phyloP scores from a whole-genome alignment of 371 early-diverging fungal genomes.

The Syncephalastrum contaminatum region DNA sequence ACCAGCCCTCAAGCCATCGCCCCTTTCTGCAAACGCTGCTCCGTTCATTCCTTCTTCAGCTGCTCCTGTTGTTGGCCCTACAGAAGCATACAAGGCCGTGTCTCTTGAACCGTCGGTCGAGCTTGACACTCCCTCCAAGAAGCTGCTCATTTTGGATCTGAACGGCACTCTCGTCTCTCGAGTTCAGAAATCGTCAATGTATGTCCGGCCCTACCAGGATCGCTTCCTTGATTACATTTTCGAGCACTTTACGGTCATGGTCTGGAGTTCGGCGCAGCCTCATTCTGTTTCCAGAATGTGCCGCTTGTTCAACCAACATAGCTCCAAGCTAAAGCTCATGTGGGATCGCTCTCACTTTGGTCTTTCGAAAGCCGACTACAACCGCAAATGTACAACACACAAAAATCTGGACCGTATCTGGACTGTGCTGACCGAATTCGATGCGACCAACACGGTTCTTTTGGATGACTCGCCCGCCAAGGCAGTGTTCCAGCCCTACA shows the following conservation, averaged over 20 bases:
- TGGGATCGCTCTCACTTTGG: slow-evolving; percentile 68
- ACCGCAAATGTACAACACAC: slow-evolving; percentile 51
- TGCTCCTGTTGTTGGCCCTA: no score
- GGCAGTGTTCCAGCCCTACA: slow-evolving; percentile 61
- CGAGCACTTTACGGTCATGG: slow-evolving; percentile 66
- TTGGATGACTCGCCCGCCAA: slow-evolving; percentile 71
- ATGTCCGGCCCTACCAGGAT: slow-evolving; percentile 53
- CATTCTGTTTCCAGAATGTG: slow-evolving; percentile 61
- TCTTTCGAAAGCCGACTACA: slow-evolving; percentile 42
- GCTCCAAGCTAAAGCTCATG: slow-evolving; percentile 37
- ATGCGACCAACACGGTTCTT: slow-evolving; percentile 65
- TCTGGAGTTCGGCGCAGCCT: slow-evolving; percentile 77
- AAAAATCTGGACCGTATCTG: slow-evolving; percentile 66
- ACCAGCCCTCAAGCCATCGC: no score
- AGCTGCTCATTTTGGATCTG: slow-evolving; percentile 68
- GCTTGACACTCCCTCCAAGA: no score
- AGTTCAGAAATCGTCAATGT: slow-evolving; percentile 22
- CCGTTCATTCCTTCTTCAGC: no score
- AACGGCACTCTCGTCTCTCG: slow-evolving; percentile 74
- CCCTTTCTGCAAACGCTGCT: no score
- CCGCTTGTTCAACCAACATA: slow-evolving; percentile 42
- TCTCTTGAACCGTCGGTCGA: no score
- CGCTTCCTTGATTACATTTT: slow-evolving; percentile 65
- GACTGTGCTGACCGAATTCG: slow-evolving; percentile 36
- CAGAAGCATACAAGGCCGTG: no score